Conservation (phyloP, 1,284 basidiomycete genomes). For the Cryptococcus sp. region DNA sequence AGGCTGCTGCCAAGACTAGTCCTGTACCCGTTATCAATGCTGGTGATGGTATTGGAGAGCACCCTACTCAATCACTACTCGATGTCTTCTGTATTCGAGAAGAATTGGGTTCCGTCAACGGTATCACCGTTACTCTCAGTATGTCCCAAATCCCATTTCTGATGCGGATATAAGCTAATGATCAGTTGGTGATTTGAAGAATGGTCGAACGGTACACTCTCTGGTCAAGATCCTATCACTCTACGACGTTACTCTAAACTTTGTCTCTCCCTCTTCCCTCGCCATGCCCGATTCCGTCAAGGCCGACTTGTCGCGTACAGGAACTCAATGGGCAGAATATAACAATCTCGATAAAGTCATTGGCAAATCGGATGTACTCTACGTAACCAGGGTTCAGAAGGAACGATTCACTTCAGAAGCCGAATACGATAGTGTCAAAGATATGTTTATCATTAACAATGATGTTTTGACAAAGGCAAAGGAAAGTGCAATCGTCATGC, state of each 20-base stretch:
- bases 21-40: constrained; percentile 95
- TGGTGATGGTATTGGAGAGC: constrained; percentile 95
- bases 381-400: constrained; percentile 93
- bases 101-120: constrained; percentile 96
- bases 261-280: constrained; percentile 86
- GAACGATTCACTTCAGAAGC: constrained; percentile 80
- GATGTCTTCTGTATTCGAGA: constrained; percentile 98
- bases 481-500: constrained; percentile 97
- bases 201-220: constrained; percentile 95
- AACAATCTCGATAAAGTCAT: constrained; percentile 87
- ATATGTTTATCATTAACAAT: constrained; percentile 90
- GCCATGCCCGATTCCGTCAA: constrained; percentile 88
- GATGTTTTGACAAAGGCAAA: constrained; percentile 86
- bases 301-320: constrained; percentile 72
- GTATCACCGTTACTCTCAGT: constrained; percentile 82
- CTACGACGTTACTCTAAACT: constrained; percentile 90
- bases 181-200: constrained; percentile 89
- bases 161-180: neutral
- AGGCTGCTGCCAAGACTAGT: constrained; percentile 87
- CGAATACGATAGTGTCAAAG: constrained; percentile 89
- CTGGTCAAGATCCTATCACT: constrained; percentile 87
- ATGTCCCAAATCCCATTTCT: constrained; percentile 16
- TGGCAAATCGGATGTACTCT: constrained; percentile 90
- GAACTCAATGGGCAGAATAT: constrained; percentile 72
- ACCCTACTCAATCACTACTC: constrained; percentile 91